A percentile compares a stretch with the other conserved stretches of the same genome.
Conservation (phyloP, 1,284 basidiomycete species). For the Irpex sp. region DNA sequence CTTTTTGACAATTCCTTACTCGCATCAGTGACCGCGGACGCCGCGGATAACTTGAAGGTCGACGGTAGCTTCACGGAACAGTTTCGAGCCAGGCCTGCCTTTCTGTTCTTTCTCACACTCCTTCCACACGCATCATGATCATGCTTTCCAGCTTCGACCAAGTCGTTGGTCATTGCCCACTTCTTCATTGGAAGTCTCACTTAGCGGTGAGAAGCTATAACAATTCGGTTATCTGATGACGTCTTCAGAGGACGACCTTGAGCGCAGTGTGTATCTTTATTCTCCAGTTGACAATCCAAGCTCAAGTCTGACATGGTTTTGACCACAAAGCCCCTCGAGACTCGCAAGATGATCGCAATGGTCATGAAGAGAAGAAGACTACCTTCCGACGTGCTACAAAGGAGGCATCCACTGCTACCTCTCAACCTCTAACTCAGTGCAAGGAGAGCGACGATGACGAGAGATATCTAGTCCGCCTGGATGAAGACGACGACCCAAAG, state of each 20-base stretch:
- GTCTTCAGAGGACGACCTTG: not conserved
- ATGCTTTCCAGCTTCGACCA: not conserved
- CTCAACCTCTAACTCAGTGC: not conserved
- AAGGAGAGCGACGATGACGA: constrained; percentile 2
- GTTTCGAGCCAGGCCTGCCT: too few species aligned
- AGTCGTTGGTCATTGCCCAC: not conserved
- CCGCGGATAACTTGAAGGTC: too few species aligned
- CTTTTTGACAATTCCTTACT: too few species aligned
- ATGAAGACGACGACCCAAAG: constrained; percentile 51
- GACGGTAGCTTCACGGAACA: too few species aligned
- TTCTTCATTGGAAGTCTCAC: too few species aligned
- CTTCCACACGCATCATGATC: not conserved
- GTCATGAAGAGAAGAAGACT: not conserved
- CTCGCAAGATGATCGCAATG: not conserved
- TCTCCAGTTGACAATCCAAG: not conserved
- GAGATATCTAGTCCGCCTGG: constrained; percentile 32
- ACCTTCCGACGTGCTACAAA: not conserved
- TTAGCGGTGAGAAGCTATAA: not conserved
- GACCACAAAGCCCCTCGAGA: not conserved
- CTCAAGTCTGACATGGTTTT: not conserved
- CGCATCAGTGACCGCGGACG: too few species aligned
- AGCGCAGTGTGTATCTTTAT: not conserved
- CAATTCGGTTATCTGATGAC: not conserved
- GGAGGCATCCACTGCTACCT: not conserved
- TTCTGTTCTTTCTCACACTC: not conserved